A percentile compares a stretch with the other conserved stretches of the same genome.
Evolutionary conservation across 2,329 filamentous ascomycete species (phyloP).

Genomic region (Aspergillus cejpii): DNA sequence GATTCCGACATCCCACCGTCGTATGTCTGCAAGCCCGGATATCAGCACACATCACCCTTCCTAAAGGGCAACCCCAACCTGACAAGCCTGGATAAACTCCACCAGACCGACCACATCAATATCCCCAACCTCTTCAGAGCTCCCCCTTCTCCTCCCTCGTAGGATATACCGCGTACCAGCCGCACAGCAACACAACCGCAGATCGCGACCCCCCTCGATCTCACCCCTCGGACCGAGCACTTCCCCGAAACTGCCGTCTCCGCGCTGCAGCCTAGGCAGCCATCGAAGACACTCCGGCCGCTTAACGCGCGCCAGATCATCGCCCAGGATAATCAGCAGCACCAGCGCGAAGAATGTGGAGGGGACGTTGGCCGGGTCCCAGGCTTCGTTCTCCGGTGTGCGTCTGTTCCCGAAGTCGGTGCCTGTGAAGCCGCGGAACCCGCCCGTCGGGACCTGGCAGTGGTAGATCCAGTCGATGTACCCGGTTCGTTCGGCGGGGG

Average conservation of each 20-base stretch:
- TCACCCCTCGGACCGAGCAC: slow-evolving; percentile 54
- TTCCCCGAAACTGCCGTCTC: slow-evolving; percentile 88
- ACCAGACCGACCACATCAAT: slow-evolving; percentile 67
- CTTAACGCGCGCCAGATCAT: slow-evolving; percentile 60
- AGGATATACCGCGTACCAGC: slow-evolving; percentile 76
- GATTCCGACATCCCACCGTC: slow-evolving; percentile 79
- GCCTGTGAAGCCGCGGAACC: slow-evolving; percentile 79
- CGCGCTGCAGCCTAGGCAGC: slow-evolving; percentile 68
- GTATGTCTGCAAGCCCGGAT: slow-evolving; percentile 53
- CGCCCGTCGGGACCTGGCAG: slow-evolving; percentile 78
- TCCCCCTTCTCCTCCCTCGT: slow-evolving; percentile 53
- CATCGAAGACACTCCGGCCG: slow-evolving; percentile 63
- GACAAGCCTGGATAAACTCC: slow-evolving; percentile 61
- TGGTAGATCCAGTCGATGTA: slow-evolving; percentile 72
- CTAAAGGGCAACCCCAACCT: slow-evolving; percentile 37
- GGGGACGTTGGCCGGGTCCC: slow-evolving; percentile 75
- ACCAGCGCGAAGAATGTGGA: slow-evolving; percentile 85
- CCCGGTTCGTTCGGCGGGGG: slow-evolving; percentile 47
- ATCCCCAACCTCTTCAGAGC: slow-evolving; percentile 57
- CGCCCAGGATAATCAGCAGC: slow-evolving; percentile 59
- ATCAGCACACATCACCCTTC: slow-evolving; percentile 21
- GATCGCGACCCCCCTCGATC: slow-evolving; percentile 74
- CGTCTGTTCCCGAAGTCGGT: slow-evolving; percentile 50
- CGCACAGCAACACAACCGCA: slow-evolving; percentile 81
- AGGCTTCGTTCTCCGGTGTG: slow-evolving; percentile 49